Conservation (phyloP, 306 rosid species). For the Vicia sativa region DNA sequence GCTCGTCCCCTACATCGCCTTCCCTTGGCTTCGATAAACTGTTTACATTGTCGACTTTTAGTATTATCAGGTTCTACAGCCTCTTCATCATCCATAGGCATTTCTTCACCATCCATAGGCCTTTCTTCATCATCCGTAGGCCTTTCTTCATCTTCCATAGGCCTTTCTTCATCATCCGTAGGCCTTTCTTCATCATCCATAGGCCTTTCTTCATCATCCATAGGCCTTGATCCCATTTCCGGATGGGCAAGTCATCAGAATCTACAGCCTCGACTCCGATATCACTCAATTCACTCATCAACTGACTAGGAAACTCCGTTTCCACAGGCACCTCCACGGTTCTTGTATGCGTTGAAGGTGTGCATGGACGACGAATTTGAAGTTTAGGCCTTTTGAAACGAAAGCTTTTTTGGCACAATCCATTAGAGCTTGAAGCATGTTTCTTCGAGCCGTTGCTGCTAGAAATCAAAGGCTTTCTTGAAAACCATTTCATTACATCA, state of each 20-base stretch:
- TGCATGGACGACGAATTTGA: constrained; percentile 77
- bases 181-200: no score
- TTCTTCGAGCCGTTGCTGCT: constrained; percentile 45
- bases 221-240: constrained; percentile 54
- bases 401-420: constrained; percentile 51
- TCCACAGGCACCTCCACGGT: constrained; percentile 47
- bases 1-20: constrained; percentile 88
- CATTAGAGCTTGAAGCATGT: constrained; percentile 54
- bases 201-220: background rate
- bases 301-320: constrained; percentile 45
- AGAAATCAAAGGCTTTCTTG: constrained; percentile 52
- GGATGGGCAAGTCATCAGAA: constrained; percentile 41
- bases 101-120: no score
- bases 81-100: constrained; percentile 20
- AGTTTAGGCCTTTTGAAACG: constrained; percentile 82
- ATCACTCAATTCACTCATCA: constrained; percentile 54
- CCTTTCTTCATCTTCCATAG: background rate
- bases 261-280: constrained; percentile 40
- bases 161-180: constrained; percentile 16
- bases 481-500: constrained; percentile 82
- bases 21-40: constrained; percentile 82
- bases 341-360: constrained; percentile 48
- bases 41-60: constrained; percentile 67
- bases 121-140: constrained; percentile 27
- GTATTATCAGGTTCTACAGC: constrained; percentile 34